These are phyloP conservation scores for Alternaria sp. DNA, from an alignment of 2,329 filamentous ascomycete species.

Conservation along the genomic window DNA sequence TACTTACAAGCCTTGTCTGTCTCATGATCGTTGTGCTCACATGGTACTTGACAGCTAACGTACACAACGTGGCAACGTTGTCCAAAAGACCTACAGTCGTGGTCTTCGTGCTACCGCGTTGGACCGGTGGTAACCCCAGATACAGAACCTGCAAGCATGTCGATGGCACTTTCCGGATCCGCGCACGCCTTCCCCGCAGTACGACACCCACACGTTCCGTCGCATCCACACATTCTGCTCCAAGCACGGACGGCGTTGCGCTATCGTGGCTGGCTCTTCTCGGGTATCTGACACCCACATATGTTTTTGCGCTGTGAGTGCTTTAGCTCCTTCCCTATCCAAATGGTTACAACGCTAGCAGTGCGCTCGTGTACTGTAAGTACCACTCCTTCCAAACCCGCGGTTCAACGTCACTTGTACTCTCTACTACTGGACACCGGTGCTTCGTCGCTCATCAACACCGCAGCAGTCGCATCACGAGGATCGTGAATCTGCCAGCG, in stretches of 20 bases:
- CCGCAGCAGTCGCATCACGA: slow-evolving; percentile 15
- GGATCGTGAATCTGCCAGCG: slow-evolving; percentile 16
- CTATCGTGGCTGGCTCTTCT: not conserved
- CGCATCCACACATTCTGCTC: not conserved
- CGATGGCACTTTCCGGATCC: slow-evolving; percentile 9
- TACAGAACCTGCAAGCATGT: slow-evolving; percentile 2
- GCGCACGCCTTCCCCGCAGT: slow-evolving; percentile 12
- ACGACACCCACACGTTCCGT: slow-evolving; percentile 2
- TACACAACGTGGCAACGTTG: slow-evolving; percentile 2
- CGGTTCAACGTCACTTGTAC: slow-evolving; percentile 1
- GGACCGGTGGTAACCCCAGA: not conserved
- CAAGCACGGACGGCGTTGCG: not conserved
- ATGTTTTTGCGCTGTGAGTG: not conserved
- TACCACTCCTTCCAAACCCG: not conserved
- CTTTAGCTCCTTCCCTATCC: not conserved
- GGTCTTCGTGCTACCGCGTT: not conserved
- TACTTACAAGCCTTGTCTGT: not conserved
- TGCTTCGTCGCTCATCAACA: slow-evolving; percentile 23
- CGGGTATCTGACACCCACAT: not conserved
- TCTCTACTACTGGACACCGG: not conserved
- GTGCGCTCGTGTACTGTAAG: not conserved
- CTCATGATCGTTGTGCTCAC: not conserved
- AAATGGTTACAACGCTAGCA: not conserved
- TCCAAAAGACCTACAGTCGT: not conserved
- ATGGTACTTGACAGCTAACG: not conserved